A percentile compares a stretch with the other conserved stretches of the same genome.
Conservation (phyloP, 495 filamentous ascomycete genomes). For the Penicillium fimorum region DNA sequence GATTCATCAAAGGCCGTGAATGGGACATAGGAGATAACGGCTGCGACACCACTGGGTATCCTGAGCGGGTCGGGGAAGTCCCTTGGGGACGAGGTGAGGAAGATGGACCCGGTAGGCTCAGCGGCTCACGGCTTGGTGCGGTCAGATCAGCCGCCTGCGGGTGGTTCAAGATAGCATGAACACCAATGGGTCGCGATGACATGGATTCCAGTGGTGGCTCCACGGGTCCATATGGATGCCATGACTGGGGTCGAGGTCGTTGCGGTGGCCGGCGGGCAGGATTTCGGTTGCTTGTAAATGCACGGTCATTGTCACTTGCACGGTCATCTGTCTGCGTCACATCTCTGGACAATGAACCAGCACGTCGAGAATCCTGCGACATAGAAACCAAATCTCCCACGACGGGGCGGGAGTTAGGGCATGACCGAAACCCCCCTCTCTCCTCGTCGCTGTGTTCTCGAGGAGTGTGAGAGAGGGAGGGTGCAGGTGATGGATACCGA, state of each 20-base stretch:
- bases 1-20: constrained; percentile 59
- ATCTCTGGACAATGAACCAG: constrained; percentile 35
- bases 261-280: constrained; percentile 28
- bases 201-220: constrained; percentile 38
- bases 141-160: constrained; percentile 31
- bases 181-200: constrained; percentile 47
- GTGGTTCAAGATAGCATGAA: constrained; percentile 53
- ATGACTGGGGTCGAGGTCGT: constrained; percentile 38
- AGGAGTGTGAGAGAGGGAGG: constrained; percentile 41
- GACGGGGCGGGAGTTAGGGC: constrained; percentile 34
- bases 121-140: constrained; percentile 25
- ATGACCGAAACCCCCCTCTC: constrained; percentile 48
- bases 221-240: constrained; percentile 40
- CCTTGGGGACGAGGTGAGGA: constrained; percentile 34
- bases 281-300: constrained; percentile 20
- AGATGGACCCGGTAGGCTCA: constrained; percentile 26
- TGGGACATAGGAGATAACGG: constrained; percentile 41
- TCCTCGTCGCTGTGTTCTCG: constrained; percentile 37
- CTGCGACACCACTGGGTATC: constrained; percentile 33
- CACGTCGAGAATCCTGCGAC: constrained; percentile 44
- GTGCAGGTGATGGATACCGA: constrained; percentile 34
- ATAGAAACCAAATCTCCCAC: constrained; percentile 45
- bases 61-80: constrained; percentile 35
- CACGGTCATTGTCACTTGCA: constrained; percentile 31
- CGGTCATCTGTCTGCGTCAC: constrained; percentile 25